Evolutionary conservation across 306 rosid genomes (phyloP), one percentile per base, ranked within the genome.

Genomic region (Elaeagnus macrophylla): DNA sequence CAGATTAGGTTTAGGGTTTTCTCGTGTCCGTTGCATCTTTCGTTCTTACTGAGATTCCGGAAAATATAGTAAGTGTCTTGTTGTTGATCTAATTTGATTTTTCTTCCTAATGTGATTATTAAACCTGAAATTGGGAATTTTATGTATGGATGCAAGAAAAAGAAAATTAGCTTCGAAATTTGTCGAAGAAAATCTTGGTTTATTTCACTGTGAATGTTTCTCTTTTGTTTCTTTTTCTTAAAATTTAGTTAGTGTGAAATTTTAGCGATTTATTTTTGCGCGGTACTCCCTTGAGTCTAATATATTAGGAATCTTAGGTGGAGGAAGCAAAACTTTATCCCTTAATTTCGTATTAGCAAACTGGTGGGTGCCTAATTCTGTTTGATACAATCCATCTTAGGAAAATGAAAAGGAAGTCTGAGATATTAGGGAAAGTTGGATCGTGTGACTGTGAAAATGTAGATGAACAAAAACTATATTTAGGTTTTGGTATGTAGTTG

Each of bases 51-150:
- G 15, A 18, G 38, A 12, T 60, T 41, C 41, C 59, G 3, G 12
- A 8, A 18, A 17, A 35, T 63, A 60, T 51, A 67, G 70, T 25
- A 25, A 25, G 32, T 25, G 32, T 25, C 32, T 25, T 25, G 32
- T 25, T 1, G 4, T 70, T 6, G 7, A 19, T 49, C 8, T 17
- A 51, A 67, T 52, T 7, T 53, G 38, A 35, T 37, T 54, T 35
- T 2, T 54, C 16, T 54, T 38, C 7, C 35, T 25, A 9, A 5
- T 10, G 14, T 54, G 11, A n/a, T 8, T 9, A n/a, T 2, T 7
- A 49, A 25, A 40, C 35, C 44, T 53, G 3, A 16, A 44, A 36
- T 14, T 54, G 12, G 19, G 4, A 37, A 54, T 12, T 38, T 43
- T 25, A 0, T 47, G 8, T 47, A 9, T 11, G 16, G 13, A 45